Base-by-base conservation (phyloP, 805 yeast genomes). In the Clavispora phyllophila region DNA sequence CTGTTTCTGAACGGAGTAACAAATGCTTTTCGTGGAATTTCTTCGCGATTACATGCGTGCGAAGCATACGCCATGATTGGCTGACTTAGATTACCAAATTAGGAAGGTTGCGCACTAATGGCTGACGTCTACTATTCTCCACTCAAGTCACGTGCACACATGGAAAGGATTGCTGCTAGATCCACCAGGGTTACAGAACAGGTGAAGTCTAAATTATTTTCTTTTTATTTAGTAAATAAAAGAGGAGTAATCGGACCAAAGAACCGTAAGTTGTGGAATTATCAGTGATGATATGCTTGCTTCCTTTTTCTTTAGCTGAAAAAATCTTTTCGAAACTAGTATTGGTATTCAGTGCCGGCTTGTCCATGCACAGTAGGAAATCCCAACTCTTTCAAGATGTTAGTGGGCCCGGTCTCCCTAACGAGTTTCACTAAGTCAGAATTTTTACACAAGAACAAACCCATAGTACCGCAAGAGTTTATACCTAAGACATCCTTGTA, bases 381-480 rank as follows among this genome's bases (percentile, higher is more conserved):
- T 1, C 93, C 91, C 52, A 84, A 75, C 33, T 72, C 75, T n/a
- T 67, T 56, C 48, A 87, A 65, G n/a, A 86, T 68, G n/a, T 63
- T 63, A 36, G 67, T 65, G 3, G 79, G 72, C 2, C 82, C 79
- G 37, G 70, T 71, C 10, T 63, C 56, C 36, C 64, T 55, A 18
- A 83, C 73, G 42, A 77, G 53, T 5, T 76, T 65, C 37, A 69
- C 71, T 23, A 75, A 65, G 37, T 79, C 79, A 41, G 77, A 74
- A 55, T 82, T 73, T 61, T 87, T 90, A 40, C 89, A 90, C 44
- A 86, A 72, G 39, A 90, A 58, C 49, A 91, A 62, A 1, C 98
- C 97, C 47, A 86, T 70, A 45, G 77, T 78, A 0, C 95, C 97
- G 36, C 88, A 76, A 0, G 96, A 74, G 58, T 91, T 91, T 51